phyloP scores from a whole-genome alignment of 1,284 basidiomycete genomes.

The Puccinia polysora region DNA sequence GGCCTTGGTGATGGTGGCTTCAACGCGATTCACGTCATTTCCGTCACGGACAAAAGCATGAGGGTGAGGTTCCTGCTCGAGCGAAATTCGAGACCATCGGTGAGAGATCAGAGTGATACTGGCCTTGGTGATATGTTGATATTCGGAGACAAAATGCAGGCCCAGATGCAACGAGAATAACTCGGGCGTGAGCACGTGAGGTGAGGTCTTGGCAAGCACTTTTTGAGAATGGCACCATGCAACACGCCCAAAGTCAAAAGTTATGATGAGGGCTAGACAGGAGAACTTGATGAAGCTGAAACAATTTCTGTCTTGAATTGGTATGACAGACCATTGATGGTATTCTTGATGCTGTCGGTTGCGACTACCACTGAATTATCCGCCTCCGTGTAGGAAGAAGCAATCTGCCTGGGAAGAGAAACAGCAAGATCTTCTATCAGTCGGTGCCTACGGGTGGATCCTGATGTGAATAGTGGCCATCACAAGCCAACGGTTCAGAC shows the following conservation, averaged over 20 bases:
- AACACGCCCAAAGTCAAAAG: conserved; percentile 4
- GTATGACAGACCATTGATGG: conserved; percentile 64
- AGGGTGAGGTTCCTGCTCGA: conserved; percentile 61
- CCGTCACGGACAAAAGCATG: conserved; percentile 85
- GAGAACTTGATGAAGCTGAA: not conserved
- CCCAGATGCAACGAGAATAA: conserved; percentile 81
- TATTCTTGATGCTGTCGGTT: conserved; percentile 73
- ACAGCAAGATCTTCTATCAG: conserved; percentile 11
- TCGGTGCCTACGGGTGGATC: conserved; percentile 50
- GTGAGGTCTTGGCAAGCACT: conserved; percentile 82
- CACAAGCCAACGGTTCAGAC: too few species aligned
- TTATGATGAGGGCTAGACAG: too few species aligned
- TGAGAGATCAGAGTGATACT: conserved; percentile 74
- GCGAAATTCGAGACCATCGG: conserved; percentile 75
- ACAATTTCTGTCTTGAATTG: conserved; percentile 39
- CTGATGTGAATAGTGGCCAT: too few species aligned
- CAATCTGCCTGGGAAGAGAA: conserved; percentile 44
- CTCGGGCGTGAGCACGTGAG: conserved; percentile 74
- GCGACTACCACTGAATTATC: conserved; percentile 50
- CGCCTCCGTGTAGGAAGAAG: conserved; percentile 47
- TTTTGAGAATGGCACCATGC: too few species aligned
- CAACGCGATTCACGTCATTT: conserved; percentile 70
- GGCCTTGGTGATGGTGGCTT: conserved; percentile 62
- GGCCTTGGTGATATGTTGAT: conserved; percentile 62
- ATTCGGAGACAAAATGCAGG: conserved; percentile 76